Conservation (phyloP, 2,329 filamentous ascomycete genomes). For the Penicillium sp. region DNA sequence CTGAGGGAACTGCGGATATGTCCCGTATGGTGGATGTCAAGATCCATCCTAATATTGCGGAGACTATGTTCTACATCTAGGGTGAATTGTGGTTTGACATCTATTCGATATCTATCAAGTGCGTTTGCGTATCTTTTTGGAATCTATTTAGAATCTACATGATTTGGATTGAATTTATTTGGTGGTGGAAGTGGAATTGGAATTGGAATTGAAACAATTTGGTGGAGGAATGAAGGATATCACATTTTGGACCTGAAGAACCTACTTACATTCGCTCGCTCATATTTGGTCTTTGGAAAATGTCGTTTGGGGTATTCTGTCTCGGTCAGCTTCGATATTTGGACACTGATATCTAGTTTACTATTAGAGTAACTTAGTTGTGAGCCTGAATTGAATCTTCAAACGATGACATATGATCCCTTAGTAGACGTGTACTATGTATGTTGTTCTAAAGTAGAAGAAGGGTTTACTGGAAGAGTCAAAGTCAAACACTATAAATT, state of each 20-base stretch:
- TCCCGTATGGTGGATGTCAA: slow-evolving; percentile 18
- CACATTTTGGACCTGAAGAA: not conserved
- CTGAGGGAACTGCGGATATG: slow-evolving; percentile 1
- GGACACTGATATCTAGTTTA: not conserved
- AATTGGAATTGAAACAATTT: not conserved
- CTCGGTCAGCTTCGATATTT: not conserved
- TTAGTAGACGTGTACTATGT: not conserved
- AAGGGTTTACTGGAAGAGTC: not conserved
- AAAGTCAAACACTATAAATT: not conserved
- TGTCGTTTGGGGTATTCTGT: not conserved
- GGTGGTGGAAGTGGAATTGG: not conserved
- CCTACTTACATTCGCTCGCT: not conserved
- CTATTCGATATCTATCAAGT: not conserved
- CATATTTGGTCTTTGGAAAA: not conserved
- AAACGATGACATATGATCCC: not conserved
- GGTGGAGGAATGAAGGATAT: not conserved
- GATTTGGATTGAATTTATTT: not conserved
- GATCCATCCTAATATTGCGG: slow-evolving; percentile 30
- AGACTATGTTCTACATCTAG: slow-evolving; percentile 44
- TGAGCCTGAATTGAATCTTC: not conserved
- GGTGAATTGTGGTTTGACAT: not conserved
- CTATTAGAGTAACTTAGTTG: not conserved
- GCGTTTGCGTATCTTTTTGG: not conserved
- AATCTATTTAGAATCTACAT: not conserved
- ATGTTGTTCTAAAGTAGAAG: not conserved